Percentiles rank a stretch among this genome's conserved stretches.
Conservation (phyloP, 257 asterid species). For the Solanum microdontum region DNA sequence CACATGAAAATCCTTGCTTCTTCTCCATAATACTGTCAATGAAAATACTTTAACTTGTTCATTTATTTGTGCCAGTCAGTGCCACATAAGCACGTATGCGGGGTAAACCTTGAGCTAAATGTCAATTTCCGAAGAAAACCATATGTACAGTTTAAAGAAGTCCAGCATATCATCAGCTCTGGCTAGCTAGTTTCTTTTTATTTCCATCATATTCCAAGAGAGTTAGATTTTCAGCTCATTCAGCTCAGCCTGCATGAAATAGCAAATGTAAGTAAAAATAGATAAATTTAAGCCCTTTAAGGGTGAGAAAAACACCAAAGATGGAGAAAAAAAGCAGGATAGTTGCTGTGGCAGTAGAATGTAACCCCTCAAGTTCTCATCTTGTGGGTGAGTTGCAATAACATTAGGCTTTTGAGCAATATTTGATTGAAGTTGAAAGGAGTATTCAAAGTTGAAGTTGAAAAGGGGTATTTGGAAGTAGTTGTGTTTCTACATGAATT, state of each 20-base stretch:
- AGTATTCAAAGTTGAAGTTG: neutral
- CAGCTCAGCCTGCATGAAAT: slow-evolving; percentile 31
- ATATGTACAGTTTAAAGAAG: neutral
- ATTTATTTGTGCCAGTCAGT: neutral
- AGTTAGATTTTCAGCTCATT: slow-evolving; percentile 22
- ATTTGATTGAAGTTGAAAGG: neutral
- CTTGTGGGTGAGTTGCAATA: neutral
- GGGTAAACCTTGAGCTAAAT: neutral
- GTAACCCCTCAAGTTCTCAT: neutral
- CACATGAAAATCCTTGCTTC: neutral
- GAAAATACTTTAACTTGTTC: neutral
- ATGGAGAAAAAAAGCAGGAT: neutral
- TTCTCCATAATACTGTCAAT: neutral
- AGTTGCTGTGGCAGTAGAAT: neutral
- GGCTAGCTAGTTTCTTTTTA: neutral
- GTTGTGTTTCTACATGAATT: neutral
- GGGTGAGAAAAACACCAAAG: neutral
- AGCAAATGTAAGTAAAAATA: neutral
- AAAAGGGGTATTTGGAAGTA: neutral
- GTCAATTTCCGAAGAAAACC: neutral
- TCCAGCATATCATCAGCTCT: neutral
- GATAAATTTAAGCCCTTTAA: neutral
- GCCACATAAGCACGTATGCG: neutral
- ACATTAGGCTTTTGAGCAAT: neutral
- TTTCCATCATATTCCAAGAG: neutral